Base-by-base conservation (phyloP, 2,329 filamentous ascomycete species). In the Verticillium zaregamsianum region DNA sequence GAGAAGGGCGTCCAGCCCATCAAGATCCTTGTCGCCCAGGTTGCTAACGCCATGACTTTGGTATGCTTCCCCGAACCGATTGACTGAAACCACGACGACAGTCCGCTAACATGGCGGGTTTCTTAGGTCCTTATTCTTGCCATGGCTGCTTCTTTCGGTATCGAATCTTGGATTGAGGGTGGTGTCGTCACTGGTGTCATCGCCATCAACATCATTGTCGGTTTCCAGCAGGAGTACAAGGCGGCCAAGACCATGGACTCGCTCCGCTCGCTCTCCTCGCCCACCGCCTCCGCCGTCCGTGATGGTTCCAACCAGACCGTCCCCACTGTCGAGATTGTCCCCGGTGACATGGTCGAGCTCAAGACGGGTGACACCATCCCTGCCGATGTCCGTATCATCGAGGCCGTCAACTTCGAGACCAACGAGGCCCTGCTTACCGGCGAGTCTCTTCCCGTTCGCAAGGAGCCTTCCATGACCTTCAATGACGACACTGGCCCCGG, bases 31-130 rank as follows among this genome's bases (percentile, higher is more conserved):
- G 76, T 90, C 57, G 79, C 82, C 35, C 88, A 91, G 69, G 78
- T 90, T 59, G 86, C 86, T 63, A 90, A 90, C 72, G 87, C 87
- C 15, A 85, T 90, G 84, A 90, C 85, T 66, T 72, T 90, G 73
- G 88, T 88, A 69, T 69, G 11, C 11, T 35, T 25, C 23, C 25
- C 54, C 15, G 2, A 11, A 14, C 45, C 9, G 1, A 3, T 23
- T 25, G 20, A 49, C 12, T n/a, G 45, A 11, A 3, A 14, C 5
- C n/a, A 20, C 9, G 6, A 3, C 28, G 20, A 32, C 15, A 3
- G 2, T 5, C 6, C 0, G n/a, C 63, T 65, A 31, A 65, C 23
- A 8, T 8, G n/a, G 9, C 6, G 3, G 4, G 28, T 8, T 15
- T 17, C n/a, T 11, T 49, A 80, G 73, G 78, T 82, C 17, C 76